phyloP scores from a whole-genome alignment of 2,329 filamentous ascomycete species.

The Xylariaceae sp. region DNA sequence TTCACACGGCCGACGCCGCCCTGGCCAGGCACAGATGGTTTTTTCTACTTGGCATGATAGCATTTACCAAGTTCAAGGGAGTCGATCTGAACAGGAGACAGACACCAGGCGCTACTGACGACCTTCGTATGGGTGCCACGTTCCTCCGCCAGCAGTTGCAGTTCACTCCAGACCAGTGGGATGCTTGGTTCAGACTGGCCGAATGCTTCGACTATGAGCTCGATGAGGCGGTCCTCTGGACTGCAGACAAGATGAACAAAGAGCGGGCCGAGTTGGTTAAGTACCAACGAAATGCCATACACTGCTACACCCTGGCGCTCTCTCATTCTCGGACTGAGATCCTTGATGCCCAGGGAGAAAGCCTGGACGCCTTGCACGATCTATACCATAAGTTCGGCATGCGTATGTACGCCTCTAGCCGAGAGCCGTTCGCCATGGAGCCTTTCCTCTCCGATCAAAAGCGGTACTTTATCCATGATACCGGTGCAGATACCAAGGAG shows the following conservation, averaged over 20 bases:
- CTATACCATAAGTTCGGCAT: constrained; percentile 54
- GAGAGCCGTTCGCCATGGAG: constrained; percentile 57
- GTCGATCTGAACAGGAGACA: constrained; percentile 66
- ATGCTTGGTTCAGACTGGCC: constrained; percentile 82
- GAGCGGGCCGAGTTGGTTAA: constrained; percentile 66
- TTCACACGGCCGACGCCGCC: constrained; percentile 60
- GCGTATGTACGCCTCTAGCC: constrained; percentile 54
- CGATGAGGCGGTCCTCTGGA: constrained; percentile 82
- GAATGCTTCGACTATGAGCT: constrained; percentile 84
- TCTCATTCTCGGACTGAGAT: constrained; percentile 44
- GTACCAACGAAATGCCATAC: constrained; percentile 72
- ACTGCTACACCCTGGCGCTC: constrained; percentile 62
- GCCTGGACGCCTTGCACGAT: constrained; percentile 44
- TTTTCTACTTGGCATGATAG: constrained; percentile 81
- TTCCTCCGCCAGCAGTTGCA: constrained; percentile 79
- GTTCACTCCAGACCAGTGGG: constrained; percentile 75
- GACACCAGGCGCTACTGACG: constrained; percentile 71
- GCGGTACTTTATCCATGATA: constrained; percentile 46
- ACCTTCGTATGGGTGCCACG: constrained; percentile 71
- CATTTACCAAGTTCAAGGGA: constrained; percentile 73
- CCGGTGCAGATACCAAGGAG: constrained; percentile 41
- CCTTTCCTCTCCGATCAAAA: constrained; percentile 52
- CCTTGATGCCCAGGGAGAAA: constrained; percentile 35
- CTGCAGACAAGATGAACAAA: constrained; percentile 85
- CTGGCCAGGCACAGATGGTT: constrained; percentile 84